These are phyloP conservation scores for Sedum album DNA, from an alignment of 164 flowering plant genomes.

Conservation along the genomic window DNA sequence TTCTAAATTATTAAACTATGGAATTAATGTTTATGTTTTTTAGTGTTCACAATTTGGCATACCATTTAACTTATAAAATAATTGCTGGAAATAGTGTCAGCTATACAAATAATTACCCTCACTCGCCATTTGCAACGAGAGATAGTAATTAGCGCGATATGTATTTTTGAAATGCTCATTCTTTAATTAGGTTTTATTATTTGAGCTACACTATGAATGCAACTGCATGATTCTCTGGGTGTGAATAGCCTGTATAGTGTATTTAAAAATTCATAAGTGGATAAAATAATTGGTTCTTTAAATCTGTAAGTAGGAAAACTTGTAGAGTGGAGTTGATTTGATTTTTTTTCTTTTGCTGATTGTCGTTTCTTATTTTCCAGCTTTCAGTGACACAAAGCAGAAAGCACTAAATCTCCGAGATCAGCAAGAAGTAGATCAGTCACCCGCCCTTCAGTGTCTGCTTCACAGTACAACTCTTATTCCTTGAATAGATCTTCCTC, in stretches of 20 bases:
- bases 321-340: background rate
- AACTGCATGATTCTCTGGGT: no score
- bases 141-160: no score
- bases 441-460: no score
- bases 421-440: no score
- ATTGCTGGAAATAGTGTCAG: background rate
- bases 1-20: background rate
- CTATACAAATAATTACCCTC: no score
- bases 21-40: no score
- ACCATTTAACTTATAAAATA: no score
- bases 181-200: background rate
- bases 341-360: background rate
- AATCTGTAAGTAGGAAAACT: background rate
- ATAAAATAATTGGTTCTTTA: background rate
- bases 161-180: no score
- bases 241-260: no score
- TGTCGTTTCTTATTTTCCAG: background rate
- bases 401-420: no score
- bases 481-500: conserved; percentile 8
- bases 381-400: background rate
- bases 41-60: background rate
- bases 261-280: no score
- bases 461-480: no score
- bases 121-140: background rate
- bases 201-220: background rate